Base-by-base conservation (phyloP, 129 eudicot genomes). In the Dittrichia graveolens region DNA sequence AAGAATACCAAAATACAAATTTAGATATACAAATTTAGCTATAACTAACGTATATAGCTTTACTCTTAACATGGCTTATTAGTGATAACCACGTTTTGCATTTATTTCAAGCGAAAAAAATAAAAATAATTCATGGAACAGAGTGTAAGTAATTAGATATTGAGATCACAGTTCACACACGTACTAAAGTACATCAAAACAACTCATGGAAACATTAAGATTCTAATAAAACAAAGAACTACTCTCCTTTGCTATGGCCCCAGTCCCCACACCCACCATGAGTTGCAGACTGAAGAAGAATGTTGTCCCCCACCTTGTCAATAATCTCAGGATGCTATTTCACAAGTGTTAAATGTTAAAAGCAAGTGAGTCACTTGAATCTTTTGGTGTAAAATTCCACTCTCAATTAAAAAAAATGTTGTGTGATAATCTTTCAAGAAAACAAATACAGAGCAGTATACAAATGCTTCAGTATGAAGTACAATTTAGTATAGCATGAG, bases 241-340 rank as follows among this genome's bases (percentile, higher is more conserved):
- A 76, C 42, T 38, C 75, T 76, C 58, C 68, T 53, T 73, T 34
- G 31, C 75, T 45, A 75, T 64, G 81, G 62, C 45, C 81, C 76
- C 79, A 56, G 81, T 53, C 45, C 81, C 76, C 79, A 56, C 42
- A 13, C 68, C 63, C 73, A 65, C 74, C 61, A 35, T 76, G 42
- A 43, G 14, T 77, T 56, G 63, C 53, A 55, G 37, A 48, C 83
- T 48, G 71, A 38, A 24, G 19, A n/a, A 61, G 49, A 61, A 73
- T 73, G 8, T 60, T 61, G 38, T 58, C 58, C 59, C 52, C 77
- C 76, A 72, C 67, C 68, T 45, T 72, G 76, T 45, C 45, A 57
- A 58, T 43, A 45, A 59, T 37, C 61, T 61, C 62, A 15, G 31
- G 71, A 73, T 73, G 62, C 78, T 39, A 49, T 47, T 72, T 61